These are phyloP conservation scores for Serendipita sp. DNA, from an alignment of 768 basidiomycete species.

Conservation along the genomic window DNA sequence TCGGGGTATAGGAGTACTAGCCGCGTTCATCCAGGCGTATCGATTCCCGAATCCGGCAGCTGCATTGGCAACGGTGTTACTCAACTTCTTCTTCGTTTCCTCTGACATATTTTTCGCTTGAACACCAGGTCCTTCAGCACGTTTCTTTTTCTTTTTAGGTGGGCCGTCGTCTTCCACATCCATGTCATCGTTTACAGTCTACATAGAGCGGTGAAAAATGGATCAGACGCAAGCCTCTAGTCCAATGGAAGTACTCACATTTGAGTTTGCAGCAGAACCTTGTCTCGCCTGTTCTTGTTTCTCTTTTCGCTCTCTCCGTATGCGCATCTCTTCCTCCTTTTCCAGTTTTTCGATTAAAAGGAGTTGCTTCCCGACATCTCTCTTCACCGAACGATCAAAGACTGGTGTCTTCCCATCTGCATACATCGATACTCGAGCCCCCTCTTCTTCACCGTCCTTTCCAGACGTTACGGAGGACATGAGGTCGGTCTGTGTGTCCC, in stretches of 20 bases:
- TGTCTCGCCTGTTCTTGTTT: constrained; percentile 50
- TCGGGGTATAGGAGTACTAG: constrained; percentile 18
- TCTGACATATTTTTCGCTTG: constrained; percentile 82
- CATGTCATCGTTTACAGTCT: constrained; percentile 27
- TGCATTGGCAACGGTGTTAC: constrained; percentile 75
- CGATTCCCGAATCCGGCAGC: constrained; percentile 65
- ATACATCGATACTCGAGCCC: background rate
- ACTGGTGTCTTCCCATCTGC: constrained; percentile 34
- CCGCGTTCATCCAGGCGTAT: constrained; percentile 77
- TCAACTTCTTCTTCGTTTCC: constrained; percentile 83
- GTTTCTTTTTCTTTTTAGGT: constrained; percentile 62
- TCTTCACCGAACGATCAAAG: constrained; percentile 67
- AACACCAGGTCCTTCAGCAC: constrained; percentile 69
- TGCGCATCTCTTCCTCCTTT: constrained; percentile 64
- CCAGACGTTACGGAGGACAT: constrained; percentile 48
- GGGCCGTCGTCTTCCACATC: constrained; percentile 20
- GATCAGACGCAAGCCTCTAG: constrained; percentile 20
- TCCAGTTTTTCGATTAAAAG: constrained; percentile 60
- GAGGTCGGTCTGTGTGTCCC: constrained; percentile 46
- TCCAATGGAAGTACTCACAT: constrained; percentile 1
- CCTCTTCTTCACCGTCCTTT: constrained; percentile 22
- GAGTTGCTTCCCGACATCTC: constrained; percentile 65
- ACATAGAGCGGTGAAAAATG: constrained; percentile 25
- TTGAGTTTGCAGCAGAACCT: constrained; percentile 21
- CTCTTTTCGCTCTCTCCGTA: constrained; percentile 64